phyloP scores from a whole-genome alignment of 2,329 filamentous ascomycete species.

The Verticillium tricorpus region DNA sequence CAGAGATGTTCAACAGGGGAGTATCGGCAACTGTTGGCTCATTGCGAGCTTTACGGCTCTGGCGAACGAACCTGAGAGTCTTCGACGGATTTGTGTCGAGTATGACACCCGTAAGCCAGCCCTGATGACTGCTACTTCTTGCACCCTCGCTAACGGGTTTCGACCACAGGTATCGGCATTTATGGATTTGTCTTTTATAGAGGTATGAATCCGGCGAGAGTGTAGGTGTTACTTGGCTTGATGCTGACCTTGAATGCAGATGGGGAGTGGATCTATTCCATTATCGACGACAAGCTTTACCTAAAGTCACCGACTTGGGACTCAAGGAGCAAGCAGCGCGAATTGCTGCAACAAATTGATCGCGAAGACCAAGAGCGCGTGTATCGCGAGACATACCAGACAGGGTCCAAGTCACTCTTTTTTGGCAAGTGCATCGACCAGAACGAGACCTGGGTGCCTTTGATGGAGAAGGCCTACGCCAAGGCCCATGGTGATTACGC shows the following conservation, averaged over 20 bases:
- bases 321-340: slow-evolving; percentile 68
- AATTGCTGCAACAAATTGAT: slow-evolving; percentile 71
- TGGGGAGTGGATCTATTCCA: slow-evolving; percentile 87
- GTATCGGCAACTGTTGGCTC: slow-evolving; percentile 78
- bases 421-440: slow-evolving; percentile 72
- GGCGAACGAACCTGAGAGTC: slow-evolving; percentile 65
- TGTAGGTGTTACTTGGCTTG: background rate
- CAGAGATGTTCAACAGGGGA: slow-evolving; percentile 73
- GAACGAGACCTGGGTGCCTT: slow-evolving; percentile 78
- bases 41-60: slow-evolving; percentile 75
- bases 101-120: slow-evolving; percentile 53
- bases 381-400: slow-evolving; percentile 68
- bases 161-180: slow-evolving; percentile 61
- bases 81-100: slow-evolving; percentile 71
- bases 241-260: slow-evolving; percentile 36
- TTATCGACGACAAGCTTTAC: slow-evolving; percentile 88
- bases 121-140: background rate
- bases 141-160: background rate
- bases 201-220: slow-evolving; percentile 30
- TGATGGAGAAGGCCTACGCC: slow-evolving; percentile 79
- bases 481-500: slow-evolving; percentile 78
- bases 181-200: slow-evolving; percentile 88
- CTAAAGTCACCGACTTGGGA: slow-evolving; percentile 80
- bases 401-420: slow-evolving; percentile 70
- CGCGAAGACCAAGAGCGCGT: slow-evolving; percentile 67